Evolutionary conservation across 345 rosid species (phyloP), one percentile per base, ranked within the genome.

Genomic region (Firmiana major): DNA sequence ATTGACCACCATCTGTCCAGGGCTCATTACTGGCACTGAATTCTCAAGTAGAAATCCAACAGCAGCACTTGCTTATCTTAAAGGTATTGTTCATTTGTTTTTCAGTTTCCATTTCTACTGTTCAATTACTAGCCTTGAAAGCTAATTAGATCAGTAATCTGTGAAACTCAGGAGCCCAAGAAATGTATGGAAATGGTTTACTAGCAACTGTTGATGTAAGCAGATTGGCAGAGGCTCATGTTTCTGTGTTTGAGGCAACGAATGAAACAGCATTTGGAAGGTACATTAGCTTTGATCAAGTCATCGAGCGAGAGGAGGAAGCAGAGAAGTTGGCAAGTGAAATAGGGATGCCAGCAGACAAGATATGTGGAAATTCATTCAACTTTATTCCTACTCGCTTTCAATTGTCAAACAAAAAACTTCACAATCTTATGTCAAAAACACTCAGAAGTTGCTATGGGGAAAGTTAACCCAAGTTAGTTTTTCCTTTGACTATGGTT

Each of bases 171-270:
- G 94, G 94, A 34, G 89, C 85, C 1, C 83, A 81, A 55, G 89
- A 87, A 78, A 84, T 89, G 94, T 88, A 76, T 62, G 78, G 58
- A 34, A 65, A 79, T 36, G 91, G 89, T 0, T 3, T 89, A 43
- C 77, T 84, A 13, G 94, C 92, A 7, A 89, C 88, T 0, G 87
- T 85, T 8, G 88, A 87, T 58, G 86, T 81, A 28, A 83, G 53
- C 22, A 87, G 63, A 55, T 53, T 90, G 69, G 92, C 91, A 2
- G 88, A 87, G 26, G 93, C 96, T 0, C 98, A 95, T 64, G 81
- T 84, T 1, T 62, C 86, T 13, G 83, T 95, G 42, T 90, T 77
- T 43, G 90, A 93, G 60, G 90, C 91, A 1, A 87, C 89, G 85
- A 75, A 42, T 77, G 85, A 80, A 79, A 81, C 87, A 8, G 90